Evolutionary conservation across 352 stramenopile genomes (phyloP).

Genomic region (Globisporangium canariense): DNA sequence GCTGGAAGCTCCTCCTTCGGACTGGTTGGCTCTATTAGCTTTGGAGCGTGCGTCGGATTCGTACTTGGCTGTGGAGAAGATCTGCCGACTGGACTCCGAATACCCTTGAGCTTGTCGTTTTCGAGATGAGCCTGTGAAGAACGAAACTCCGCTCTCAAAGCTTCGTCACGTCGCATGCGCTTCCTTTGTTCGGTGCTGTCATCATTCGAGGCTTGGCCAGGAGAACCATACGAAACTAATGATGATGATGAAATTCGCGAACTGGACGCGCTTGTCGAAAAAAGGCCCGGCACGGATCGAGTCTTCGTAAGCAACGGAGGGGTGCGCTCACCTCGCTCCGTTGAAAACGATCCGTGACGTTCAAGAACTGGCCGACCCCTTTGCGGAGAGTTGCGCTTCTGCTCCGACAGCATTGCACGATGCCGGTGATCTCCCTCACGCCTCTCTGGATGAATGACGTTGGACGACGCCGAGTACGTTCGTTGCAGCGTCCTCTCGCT

Average conservation of each 20-base stretch:
- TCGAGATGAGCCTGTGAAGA: neutral
- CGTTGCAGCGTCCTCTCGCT: constrained; percentile 8
- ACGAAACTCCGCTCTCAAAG: constrained; percentile 1
- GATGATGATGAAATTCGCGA: constrained; percentile 1
- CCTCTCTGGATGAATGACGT: constrained; percentile 14
- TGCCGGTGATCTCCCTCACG: constrained; percentile 21
- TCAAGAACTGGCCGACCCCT: constrained; percentile 32
- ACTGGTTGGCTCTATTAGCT: constrained; percentile 1
- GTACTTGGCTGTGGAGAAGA: constrained; percentile 3
- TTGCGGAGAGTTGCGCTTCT: constrained; percentile 20
- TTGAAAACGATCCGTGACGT: constrained; percentile 44
- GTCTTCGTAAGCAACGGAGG: constrained; percentile 10
- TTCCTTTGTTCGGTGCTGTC: constrained; percentile 8
- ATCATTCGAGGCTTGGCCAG: constrained; percentile 13
- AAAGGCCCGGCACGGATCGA: constrained; percentile 7
- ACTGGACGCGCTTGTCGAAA: constrained; percentile 4
- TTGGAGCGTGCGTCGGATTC: neutral
- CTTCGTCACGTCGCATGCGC: constrained; percentile 5
- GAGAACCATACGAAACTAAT: neutral
- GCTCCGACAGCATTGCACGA: constrained; percentile 8
- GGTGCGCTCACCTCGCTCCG: constrained; percentile 9
- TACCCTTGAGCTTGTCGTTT: constrained; percentile 1
- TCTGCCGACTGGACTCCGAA: constrained; percentile 1
- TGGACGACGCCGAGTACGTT: constrained; percentile 14
- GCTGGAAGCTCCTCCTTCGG: constrained; percentile 52